Base-by-base conservation (phyloP, 2,329 filamentous ascomycete genomes). In the Alternaria postmessia region DNA sequence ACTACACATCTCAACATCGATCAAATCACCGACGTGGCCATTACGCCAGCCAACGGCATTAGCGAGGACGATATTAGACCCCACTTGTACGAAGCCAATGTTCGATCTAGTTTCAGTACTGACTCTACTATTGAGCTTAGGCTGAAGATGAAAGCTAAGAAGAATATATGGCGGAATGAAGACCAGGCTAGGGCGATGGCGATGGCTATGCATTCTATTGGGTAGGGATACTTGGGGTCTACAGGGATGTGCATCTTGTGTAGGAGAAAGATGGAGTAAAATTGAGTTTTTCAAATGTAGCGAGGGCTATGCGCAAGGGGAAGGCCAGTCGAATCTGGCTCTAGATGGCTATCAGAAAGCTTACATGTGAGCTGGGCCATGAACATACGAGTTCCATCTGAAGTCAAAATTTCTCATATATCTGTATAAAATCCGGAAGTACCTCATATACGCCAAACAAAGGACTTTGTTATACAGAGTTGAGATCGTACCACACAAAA, bases 171-270 rank as follows among this genome's bases (percentile, higher is more conserved):
- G 54, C 26, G 47, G 14, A 38, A 52, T 20, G 47, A 57, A 24
- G 52, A 60, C 24, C 7, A 18, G 8, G 52, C 57, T 30, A 32
- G 43, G n/a, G 43, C 44, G 11, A 51, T 59, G 57, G 44, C 44
- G 16, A 38, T 48, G 38, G 46, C 46, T 49, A 51, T 59, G 51
- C 24, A 47, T 46, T 43, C 38, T 20, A 20, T 43, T 14, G 32
- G 18, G 24, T 60, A 34, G 8, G 41, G 4, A 14, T 9, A 32
- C 9, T 8, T 22, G 11, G 5, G 9, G 9, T 32, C 16, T 51
- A 12, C 24, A 5, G 20, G 20, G 12, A 38, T 11, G 22, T 18
- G 30, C 47, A 51, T 38, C 30, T 41, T 41, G 18, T 41, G 5
- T 9, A 16, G 9, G 18, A 16, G n/a, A 12, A 47, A 47, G 5